Evolutionary conservation across 345 rosid genomes (phyloP).

Genomic region (Odontarrhena argentea): DNA sequence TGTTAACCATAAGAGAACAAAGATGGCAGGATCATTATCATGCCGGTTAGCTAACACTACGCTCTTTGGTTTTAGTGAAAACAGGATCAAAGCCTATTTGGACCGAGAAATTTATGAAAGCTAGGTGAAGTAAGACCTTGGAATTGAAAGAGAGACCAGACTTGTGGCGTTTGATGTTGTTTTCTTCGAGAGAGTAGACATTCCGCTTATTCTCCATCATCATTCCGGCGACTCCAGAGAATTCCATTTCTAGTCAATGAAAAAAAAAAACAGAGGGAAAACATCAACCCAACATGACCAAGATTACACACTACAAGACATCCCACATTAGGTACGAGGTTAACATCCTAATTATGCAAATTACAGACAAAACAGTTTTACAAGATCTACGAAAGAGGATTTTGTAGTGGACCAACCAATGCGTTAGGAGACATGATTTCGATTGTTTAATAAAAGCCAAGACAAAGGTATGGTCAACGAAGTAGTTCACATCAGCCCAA

Average conservation of each 20-base stretch:
- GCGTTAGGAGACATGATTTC: slow-evolving; percentile 28
- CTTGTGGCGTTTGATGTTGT: slow-evolving; percentile 68
- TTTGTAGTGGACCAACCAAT: slow-evolving; percentile 22
- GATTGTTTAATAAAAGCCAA: slow-evolving; percentile 13
- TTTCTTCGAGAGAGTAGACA: slow-evolving; percentile 68
- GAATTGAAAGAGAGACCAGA: slow-evolving; percentile 65
- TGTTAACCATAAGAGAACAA: slow-evolving; percentile 34
- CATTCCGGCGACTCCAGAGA: slow-evolving; percentile 45
- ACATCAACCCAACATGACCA: slow-evolving; percentile 14
- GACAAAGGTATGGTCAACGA: slow-evolving; percentile 37
- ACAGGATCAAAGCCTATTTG: neutral
- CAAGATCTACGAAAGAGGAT: slow-evolving; percentile 5
- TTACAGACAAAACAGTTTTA: slow-evolving; percentile 9
- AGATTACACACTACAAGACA: slow-evolving; percentile 17
- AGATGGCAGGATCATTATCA: neutral
- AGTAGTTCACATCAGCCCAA: slow-evolving; percentile 39
- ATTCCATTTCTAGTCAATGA: slow-evolving; percentile 44
- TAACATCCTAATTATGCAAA: slow-evolving; percentile 1
- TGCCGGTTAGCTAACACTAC: neutral
- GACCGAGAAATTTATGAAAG: neutral
- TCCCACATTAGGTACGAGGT: neutral
- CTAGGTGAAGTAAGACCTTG: slow-evolving; percentile 55
- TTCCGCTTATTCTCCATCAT: slow-evolving; percentile 85
- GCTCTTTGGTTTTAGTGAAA: neutral
- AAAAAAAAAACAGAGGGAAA: slow-evolving; percentile 29